A percentile compares a stretch with the other conserved stretches of the same genome.
phyloP scores from a whole-genome alignment of 495 filamentous ascomycete species.

The Barbatosphaeria neglecta region DNA sequence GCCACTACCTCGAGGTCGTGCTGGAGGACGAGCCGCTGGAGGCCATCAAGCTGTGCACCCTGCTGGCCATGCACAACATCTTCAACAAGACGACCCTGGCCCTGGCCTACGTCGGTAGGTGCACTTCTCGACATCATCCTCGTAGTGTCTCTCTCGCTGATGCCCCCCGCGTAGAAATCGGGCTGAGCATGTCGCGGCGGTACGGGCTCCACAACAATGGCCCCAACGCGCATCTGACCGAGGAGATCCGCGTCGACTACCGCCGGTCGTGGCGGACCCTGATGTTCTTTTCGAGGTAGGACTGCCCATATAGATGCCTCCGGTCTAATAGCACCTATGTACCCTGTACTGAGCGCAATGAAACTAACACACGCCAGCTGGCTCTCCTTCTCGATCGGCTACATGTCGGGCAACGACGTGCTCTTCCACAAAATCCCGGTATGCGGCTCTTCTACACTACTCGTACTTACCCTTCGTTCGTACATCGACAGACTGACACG shows the following conservation, averaged over 20 bases:
- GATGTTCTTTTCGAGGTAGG: slow-evolving; percentile 15
- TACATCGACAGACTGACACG: not conserved
- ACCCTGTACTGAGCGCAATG: no score
- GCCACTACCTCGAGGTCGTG: slow-evolving; percentile 8
- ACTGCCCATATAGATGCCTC: not conserved
- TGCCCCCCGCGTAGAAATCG: slow-evolving; percentile 10
- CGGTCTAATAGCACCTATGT: not conserved
- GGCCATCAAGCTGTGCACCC: slow-evolving; percentile 18
- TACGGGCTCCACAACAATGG: slow-evolving; percentile 4
- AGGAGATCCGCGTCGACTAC: slow-evolving; percentile 9
- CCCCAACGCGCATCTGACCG: not conserved
- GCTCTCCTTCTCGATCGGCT: slow-evolving; percentile 20
- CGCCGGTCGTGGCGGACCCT: slow-evolving; percentile 15
- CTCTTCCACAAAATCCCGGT: slow-evolving; percentile 11
- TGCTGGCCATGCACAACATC: slow-evolving; percentile 20
- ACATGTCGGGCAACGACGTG: slow-evolving; percentile 12
- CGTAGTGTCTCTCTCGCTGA: no score
- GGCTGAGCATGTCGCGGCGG: slow-evolving; percentile 11
- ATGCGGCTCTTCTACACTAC: no score
- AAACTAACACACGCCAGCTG: no score
- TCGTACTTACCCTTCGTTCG: no score
- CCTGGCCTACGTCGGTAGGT: slow-evolving; percentile 20
- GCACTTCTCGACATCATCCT: no score
- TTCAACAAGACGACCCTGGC: slow-evolving; percentile 15
- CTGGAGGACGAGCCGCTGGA: slow-evolving; percentile 14